Evolutionary conservation across 2,329 filamentous ascomycete genomes (phyloP), one percentile per base, ranked within the genome.

Genomic region (Lasiodiplodia hormozganensis): DNA sequence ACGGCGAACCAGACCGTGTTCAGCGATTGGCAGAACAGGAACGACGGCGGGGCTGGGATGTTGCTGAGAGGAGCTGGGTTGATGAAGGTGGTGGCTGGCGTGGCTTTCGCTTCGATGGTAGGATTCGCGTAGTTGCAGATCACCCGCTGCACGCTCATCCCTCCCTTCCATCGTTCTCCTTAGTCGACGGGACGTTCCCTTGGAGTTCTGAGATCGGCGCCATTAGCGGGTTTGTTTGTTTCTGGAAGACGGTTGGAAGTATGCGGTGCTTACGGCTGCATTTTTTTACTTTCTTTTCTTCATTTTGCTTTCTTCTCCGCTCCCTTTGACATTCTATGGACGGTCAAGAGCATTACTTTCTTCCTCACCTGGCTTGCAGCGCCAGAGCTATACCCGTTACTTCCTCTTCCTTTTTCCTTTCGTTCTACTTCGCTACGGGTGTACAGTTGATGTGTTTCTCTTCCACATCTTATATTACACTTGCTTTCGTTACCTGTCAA

Each of bases 1-100:
- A 74, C 75, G 2, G 75, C 76, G 0, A 77, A 75, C 8, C 78
- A 80, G 68, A 73, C 70, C 18, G 70, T 72, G 0, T 79, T 72
- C 52, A 51, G 16, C 23, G 60, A 51, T 10, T 68, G 67, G 67
- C 47, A 21, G 49, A 64, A 68, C 31, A 64, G 31, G 21, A 62
- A 49, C 23, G 51, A 34, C 7, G 40, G 36, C 21, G 49, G 62
- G 3, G 25, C 10, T 18, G 51, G 6, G 21, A 21, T 47, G 31
- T 10, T n/a, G 56, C 51, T 21, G 34, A 16, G 36, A 47, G 47
- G 40, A 34, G 28, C 10, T 47, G 54, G 38, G 57, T 25, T n/a
- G 58, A 14, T 25, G 34, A 43, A 43, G 40, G 38, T 62, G 36
- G 57, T 40, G 28, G 51, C 52, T 14, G 60, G 51, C 5, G 51